Conservation (phyloP, 495 filamentous ascomycete genomes). For the Trichocladium antarcticum region DNA sequence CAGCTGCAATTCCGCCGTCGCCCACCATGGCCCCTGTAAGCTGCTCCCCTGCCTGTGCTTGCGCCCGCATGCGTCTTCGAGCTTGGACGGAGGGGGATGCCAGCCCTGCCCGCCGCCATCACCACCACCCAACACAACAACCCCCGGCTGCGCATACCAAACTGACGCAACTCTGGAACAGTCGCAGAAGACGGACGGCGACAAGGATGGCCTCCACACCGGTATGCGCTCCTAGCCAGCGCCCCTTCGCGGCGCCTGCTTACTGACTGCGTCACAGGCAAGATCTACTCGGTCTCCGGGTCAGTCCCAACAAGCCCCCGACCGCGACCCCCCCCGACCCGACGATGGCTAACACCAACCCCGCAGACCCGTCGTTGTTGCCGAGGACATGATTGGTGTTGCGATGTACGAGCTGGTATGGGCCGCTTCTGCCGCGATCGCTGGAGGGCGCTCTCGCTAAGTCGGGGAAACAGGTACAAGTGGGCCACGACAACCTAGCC, state of each 20-base stretch:
- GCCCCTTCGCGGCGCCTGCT: conserved; percentile 6
- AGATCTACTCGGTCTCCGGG: conserved; percentile 76
- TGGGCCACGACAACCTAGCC: conserved; percentile 79
- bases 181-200: conserved; percentile 28
- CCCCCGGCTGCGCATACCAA: not conserved
- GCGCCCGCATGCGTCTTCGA: not conserved
- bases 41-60: conserved; percentile 4
- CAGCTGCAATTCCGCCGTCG: conserved; percentile 29
- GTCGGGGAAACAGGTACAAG: conserved; percentile 52
- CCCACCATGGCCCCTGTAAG: conserved; percentile 53
- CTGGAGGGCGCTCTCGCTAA: conserved; percentile 31
- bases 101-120: not conserved
- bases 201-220: conserved; percentile 29
- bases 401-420: conserved; percentile 95
- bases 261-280: conserved; percentile 38
- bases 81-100: not conserved
- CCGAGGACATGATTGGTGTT: conserved; percentile 97
- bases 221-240: conserved; percentile 17
- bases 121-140: not conserved
- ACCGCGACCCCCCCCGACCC: not conserved
- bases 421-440: not conserved
- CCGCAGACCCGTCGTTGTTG: conserved; percentile 81
- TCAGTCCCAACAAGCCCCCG: conserved; percentile 30
- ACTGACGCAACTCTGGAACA: conserved; percentile 1
- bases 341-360: conserved; percentile 15